Conservation (phyloP, 371 early-diverging fungal species). For the Lichtheimia hyalospora region DNA sequence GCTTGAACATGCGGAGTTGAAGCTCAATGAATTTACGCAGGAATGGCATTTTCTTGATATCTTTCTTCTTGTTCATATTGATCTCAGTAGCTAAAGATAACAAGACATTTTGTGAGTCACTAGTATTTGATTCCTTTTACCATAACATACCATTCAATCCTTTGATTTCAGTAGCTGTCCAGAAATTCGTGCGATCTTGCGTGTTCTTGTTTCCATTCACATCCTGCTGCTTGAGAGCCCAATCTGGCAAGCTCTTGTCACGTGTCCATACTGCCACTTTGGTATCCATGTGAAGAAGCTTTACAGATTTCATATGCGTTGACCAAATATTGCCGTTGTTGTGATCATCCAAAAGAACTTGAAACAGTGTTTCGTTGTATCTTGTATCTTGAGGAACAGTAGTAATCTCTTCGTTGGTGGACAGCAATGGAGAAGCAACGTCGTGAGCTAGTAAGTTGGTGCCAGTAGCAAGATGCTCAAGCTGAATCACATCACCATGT, state of each 20-base stretch:
- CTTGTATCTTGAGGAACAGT: slow-evolving; percentile 57
- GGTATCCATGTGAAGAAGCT: slow-evolving; percentile 79
- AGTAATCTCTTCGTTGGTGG: slow-evolving; percentile 97
- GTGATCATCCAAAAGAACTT: slow-evolving; percentile 57
- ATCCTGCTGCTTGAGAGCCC: slow-evolving; percentile 96
- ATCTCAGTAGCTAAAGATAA: slow-evolving; percentile 27
- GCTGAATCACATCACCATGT: slow-evolving; percentile 68
- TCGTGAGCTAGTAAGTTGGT: slow-evolving; percentile 90
- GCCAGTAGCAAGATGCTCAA: slow-evolving; percentile 68
- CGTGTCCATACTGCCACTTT: slow-evolving; percentile 83
- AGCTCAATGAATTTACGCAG: slow-evolving; percentile 87
- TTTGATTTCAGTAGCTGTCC: slow-evolving; percentile 72
- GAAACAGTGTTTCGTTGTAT: slow-evolving; percentile 69
- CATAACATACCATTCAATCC: slow-evolving; percentile 57
- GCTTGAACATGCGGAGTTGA: slow-evolving; percentile 86
- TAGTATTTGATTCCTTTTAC: slow-evolving; percentile 2
- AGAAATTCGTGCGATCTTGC: slow-evolving; percentile 71
- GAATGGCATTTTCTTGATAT: slow-evolving; percentile 62
- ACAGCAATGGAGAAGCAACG: slow-evolving; percentile 94
- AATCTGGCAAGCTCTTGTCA: slow-evolving; percentile 79
- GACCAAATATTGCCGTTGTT: slow-evolving; percentile 45
- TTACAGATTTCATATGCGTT: slow-evolving; percentile 62
- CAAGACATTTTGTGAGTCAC: neutral
- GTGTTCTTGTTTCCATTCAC: slow-evolving; percentile 94
- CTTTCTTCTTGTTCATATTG: slow-evolving; percentile 36